Percentiles rank a stretch among this genome's conserved stretches.
These are phyloP conservation scores for Arthrobotrys pseudoclavata DNA, from an alignment of 2,329 filamentous ascomycete genomes.

Conservation along the genomic window DNA sequence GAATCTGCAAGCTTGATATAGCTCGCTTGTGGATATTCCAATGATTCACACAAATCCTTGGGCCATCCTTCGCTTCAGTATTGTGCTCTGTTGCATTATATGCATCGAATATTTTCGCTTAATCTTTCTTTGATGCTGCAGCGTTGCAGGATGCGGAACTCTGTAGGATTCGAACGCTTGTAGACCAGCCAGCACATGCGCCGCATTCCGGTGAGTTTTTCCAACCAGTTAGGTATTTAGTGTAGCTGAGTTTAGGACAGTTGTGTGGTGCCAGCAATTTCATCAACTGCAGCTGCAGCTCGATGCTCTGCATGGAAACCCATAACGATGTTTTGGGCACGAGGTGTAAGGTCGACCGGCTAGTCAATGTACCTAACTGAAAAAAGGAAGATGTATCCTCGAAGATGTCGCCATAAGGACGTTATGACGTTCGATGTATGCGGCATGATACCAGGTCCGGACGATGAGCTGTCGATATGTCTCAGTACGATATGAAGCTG, in stretches of 20 bases:
- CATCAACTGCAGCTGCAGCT: constrained; percentile 1
- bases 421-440: constrained; percentile 13
- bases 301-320: constrained; percentile 9
- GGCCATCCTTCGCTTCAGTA: not conserved
- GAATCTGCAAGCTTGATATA: not conserved
- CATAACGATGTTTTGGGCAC: constrained; percentile 11
- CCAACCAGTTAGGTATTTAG: not conserved
- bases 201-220: not conserved
- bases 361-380: constrained; percentile 4
- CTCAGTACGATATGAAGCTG: not conserved
- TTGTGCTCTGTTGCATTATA: constrained; percentile 11
- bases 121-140: constrained; percentile 2
- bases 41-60: constrained; percentile 11
- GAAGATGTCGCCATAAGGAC: not conserved
- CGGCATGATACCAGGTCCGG: constrained; percentile 9
- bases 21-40: constrained; percentile 1
- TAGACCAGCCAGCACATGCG: constrained; percentile 3
- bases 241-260: not conserved
- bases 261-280: constrained; percentile 12
- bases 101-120: not conserved
- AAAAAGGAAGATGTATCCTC: not conserved
- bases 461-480: constrained; percentile 36
- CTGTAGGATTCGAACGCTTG: constrained; percentile 2
- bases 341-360: not conserved
- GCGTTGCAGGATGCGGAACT: constrained; percentile 4